phyloP scores from a whole-genome alignment of 1,284 basidiomycete species.

The Irpex rosettiformis region DNA sequence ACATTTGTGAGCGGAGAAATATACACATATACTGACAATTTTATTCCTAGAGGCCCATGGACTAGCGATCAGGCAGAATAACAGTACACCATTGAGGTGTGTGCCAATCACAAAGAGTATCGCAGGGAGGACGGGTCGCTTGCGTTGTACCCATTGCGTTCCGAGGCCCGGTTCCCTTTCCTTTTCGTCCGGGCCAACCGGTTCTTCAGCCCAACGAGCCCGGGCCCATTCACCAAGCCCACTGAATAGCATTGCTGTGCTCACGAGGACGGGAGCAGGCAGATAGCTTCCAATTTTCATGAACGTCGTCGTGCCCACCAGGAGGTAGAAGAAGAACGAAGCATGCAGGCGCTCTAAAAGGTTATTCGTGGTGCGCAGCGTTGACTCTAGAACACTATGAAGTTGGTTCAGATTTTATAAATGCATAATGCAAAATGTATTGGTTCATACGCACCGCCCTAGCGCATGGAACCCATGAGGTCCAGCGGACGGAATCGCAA shows the following conservation, averaged over 20 bases:
- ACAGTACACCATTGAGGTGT: constrained; percentile 46
- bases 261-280: constrained; percentile 80
- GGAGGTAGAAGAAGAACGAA: constrained; percentile 93
- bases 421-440: not conserved
- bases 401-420: not conserved
- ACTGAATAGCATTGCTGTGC: constrained; percentile 77
- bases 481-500: constrained; percentile 82
- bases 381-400: constrained; percentile 76
- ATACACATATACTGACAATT: constrained; percentile 32
- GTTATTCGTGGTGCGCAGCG: constrained; percentile 87
- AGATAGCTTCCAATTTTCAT: constrained; percentile 89
- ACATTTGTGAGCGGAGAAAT: not conserved
- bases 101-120: constrained; percentile 52
- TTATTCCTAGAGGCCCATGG: constrained; percentile 37
- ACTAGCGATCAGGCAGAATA: constrained; percentile 45
- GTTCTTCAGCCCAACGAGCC: constrained; percentile 50
- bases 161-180: not conserved
- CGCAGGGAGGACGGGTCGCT: constrained; percentile 47
- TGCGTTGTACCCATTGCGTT: constrained; percentile 33
- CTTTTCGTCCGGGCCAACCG: constrained; percentile 17
- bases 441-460: constrained; percentile 62
- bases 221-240: constrained; percentile 74
- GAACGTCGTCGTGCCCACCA: constrained; percentile 74
- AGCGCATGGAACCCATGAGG: constrained; percentile 95
- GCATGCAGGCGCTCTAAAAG: constrained; percentile 91